Conservation (phyloP, 805 yeast species). For the Cyberlindnera samutprakarnensis region DNA sequence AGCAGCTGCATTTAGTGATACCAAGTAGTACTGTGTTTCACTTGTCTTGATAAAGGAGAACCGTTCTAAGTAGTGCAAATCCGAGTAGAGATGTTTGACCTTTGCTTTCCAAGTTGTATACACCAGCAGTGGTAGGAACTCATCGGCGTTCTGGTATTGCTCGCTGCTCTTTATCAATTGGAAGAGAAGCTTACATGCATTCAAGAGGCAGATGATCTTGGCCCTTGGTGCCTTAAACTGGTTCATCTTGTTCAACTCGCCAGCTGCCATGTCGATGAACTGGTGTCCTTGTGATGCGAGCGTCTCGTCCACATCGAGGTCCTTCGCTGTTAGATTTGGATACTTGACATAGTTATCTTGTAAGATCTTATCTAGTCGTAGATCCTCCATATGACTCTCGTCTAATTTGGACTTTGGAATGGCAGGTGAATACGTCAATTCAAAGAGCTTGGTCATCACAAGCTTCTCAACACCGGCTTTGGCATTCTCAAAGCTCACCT, state of each 20-base stretch:
- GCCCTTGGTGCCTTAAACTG: constrained; percentile 90
- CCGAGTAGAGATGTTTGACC: constrained; percentile 61
- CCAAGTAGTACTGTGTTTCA: constrained; percentile 85
- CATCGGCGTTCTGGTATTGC: constrained; percentile 80
- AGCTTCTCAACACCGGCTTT: constrained; percentile 90
- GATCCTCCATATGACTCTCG: constrained; percentile 54
- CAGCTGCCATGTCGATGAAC: constrained; percentile 59
- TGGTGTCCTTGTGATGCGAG: constrained; percentile 40
- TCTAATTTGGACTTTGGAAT: constrained; percentile 38
- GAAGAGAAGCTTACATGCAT: constrained; percentile 88
- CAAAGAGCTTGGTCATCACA: constrained; percentile 79
- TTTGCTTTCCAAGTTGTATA: constrained; percentile 68
- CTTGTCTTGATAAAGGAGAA: constrained; percentile 75
- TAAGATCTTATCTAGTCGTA: constrained; percentile 50
- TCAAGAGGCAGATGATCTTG: constrained; percentile 82
- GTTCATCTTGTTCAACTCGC: constrained; percentile 72
- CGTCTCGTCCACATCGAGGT: constrained; percentile 64
- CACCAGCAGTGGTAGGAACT: constrained; percentile 84
- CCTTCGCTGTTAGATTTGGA: constrained; percentile 55
- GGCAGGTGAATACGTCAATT: constrained; percentile 73
- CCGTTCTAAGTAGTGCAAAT: constrained; percentile 76
- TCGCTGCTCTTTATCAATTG: constrained; percentile 66
- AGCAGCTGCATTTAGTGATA: constrained; percentile 86
- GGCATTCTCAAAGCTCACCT: constrained; percentile 57
- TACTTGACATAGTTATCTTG: constrained; percentile 49